These are phyloP conservation scores for Colletotrichum spinosum DNA, from an alignment of 2,329 filamentous ascomycete genomes.

Conservation along the genomic window DNA sequence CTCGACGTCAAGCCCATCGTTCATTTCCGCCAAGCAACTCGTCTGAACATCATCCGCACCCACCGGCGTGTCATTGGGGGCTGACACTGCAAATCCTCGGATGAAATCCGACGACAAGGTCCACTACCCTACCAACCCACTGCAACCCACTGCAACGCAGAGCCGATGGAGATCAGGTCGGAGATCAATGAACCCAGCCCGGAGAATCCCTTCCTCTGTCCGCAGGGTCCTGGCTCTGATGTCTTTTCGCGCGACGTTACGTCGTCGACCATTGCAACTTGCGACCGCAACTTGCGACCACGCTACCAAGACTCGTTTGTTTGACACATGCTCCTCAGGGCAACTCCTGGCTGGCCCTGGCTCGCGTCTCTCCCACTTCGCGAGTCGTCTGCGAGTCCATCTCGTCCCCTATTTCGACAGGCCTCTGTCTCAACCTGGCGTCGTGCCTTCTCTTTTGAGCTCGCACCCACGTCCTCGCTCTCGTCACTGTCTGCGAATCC, in stretches of 20 bases:
- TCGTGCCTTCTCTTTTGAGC: slow-evolving; percentile 18
- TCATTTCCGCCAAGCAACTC: not conserved
- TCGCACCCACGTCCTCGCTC: not conserved
- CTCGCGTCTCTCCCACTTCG: slow-evolving; percentile 18
- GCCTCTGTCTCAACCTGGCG: slow-evolving; percentile 28
- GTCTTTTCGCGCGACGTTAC: slow-evolving; percentile 3
- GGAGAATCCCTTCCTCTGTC: not conserved
- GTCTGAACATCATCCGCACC: slow-evolving; percentile 16
- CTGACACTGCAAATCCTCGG: slow-evolving; percentile 29
- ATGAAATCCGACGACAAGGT: slow-evolving; percentile 23
- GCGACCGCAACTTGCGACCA: too few species aligned
- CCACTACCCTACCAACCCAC: slow-evolving; percentile 12
- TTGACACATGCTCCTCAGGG: not conserved
- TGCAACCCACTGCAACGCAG: too few species aligned
- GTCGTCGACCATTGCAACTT: not conserved
- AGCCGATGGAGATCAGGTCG: slow-evolving; percentile 19
- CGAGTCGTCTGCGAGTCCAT: not conserved
- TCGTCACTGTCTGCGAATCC: too few species aligned
- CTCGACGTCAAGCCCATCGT: slow-evolving; percentile 16
- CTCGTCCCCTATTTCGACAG: slow-evolving; percentile 25
- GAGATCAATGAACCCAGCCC: slow-evolving; percentile 23
- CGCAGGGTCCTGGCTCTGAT: not conserved
- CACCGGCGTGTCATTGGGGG: slow-evolving; percentile 12
- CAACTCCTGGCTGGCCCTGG: slow-evolving; percentile 4
- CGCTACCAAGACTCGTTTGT: too few species aligned